Evolutionary conservation across 805 yeast species (phyloP).

Genomic region (Candida nonsorbophila): DNA sequence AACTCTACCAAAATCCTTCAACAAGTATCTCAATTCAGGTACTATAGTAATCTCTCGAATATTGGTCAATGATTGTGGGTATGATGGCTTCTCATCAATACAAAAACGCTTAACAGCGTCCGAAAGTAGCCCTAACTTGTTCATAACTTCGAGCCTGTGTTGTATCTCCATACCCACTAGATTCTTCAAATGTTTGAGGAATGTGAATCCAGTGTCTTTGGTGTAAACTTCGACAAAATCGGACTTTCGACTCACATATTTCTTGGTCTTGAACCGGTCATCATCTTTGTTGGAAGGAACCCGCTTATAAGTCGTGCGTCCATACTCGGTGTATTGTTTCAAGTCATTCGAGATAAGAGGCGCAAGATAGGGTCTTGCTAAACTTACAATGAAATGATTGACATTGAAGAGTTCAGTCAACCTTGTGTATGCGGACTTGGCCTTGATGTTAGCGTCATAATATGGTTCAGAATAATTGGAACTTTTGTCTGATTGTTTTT

Average conservation of each 20-base stretch:
- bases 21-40: constrained; percentile 71
- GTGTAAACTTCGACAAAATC: constrained; percentile 19
- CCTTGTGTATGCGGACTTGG: constrained; percentile 68
- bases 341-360: constrained; percentile 82
- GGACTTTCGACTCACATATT: constrained; percentile 6
- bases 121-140: constrained; percentile 70
- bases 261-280: constrained; percentile 6
- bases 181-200: constrained; percentile 38
- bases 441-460: constrained; percentile 19
- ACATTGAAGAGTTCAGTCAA: constrained; percentile 91
- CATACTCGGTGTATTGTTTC: constrained; percentile 54
- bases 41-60: constrained; percentile 81
- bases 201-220: constrained; percentile 26
- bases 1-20: constrained; percentile 67
- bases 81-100: constrained; percentile 72
- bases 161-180: constrained; percentile 72
- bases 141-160: constrained; percentile 76
- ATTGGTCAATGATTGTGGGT: constrained; percentile 61
- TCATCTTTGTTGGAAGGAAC: constrained; percentile 4
- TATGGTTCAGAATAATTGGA: constrained; percentile 8
- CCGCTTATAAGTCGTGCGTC: constrained; percentile 19
- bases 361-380: constrained; percentile 91
- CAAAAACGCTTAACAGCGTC: constrained; percentile 68
- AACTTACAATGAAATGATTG: constrained; percentile 84
- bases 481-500: constrained; percentile 9